Evolutionary conservation across 73 alveolate genomes (phyloP).

Genomic region (Breviolum minutum): DNA sequence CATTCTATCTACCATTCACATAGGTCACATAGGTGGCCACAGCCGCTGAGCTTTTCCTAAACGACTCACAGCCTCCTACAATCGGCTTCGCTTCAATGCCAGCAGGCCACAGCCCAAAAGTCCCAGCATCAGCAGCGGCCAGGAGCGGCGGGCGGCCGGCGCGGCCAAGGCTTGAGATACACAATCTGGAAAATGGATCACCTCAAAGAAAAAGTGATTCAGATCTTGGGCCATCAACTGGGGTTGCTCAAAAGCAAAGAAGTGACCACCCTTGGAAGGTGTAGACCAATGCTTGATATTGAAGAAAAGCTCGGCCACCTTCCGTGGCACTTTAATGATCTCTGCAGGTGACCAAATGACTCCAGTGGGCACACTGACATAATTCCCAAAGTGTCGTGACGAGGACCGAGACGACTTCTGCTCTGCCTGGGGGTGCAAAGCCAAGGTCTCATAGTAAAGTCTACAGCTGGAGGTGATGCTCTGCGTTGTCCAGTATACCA

Average conservation of each 20-base stretch:
- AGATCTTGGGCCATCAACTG: slow-evolving; percentile 23
- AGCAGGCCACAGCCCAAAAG: background rate
- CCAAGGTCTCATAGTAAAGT: slow-evolving; percentile 50
- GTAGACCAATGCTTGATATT: slow-evolving; percentile 60
- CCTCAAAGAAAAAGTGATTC: slow-evolving; percentile 40
- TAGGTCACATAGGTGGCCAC: no score
- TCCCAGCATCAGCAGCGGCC: background rate
- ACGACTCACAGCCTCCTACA: no score
- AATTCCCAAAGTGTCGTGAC: background rate
- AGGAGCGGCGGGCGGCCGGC: background rate
- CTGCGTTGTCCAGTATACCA: slow-evolving; percentile 86
- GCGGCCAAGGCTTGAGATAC: no score
- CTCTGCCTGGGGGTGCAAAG: slow-evolving; percentile 1
- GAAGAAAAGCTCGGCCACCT: slow-evolving; percentile 41
- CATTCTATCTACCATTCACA: no score
- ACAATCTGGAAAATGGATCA: no score
- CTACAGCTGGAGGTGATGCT: slow-evolving; percentile 82
- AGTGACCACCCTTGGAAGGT: slow-evolving; percentile 59
- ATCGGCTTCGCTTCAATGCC: slow-evolving; percentile 11
- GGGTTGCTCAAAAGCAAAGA: slow-evolving; percentile 69
- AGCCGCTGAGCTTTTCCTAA: no score
- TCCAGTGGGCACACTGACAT: slow-evolving; percentile 62
- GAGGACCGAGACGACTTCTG: background rate
- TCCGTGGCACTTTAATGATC: slow-evolving; percentile 36
- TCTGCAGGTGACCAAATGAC: slow-evolving; percentile 52